phyloP scores from a whole-genome alignment of 1,284 basidiomycete genomes.

The Heterobasidion occidentale region DNA sequence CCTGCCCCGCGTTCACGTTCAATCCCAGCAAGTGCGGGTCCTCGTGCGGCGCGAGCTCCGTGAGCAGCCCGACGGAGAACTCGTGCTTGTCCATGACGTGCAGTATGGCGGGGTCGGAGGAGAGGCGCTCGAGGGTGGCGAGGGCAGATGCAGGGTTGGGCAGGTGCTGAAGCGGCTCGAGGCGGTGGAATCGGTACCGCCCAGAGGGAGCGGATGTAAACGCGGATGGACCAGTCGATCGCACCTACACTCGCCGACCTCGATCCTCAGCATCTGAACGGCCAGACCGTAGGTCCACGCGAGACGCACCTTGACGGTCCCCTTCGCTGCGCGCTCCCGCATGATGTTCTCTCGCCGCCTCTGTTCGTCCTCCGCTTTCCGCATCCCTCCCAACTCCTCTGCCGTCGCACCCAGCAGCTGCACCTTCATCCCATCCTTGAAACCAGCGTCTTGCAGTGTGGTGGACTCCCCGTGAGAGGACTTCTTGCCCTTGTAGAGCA shows the following conservation, averaged over 20 bases:
- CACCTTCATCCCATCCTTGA: constrained; percentile 55
- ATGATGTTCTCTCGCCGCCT: constrained; percentile 48
- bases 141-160: constrained; percentile 52
- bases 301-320: constrained; percentile 46
- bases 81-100: constrained; percentile 63
- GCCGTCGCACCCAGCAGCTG: constrained; percentile 61
- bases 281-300: background rate
- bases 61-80: constrained; percentile 58
- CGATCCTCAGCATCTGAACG: background rate
- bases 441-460: constrained; percentile 42
- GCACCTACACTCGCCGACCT: constrained; percentile 29
- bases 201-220: constrained; percentile 25
- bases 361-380: constrained; percentile 48
- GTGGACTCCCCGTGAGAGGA: constrained; percentile 20
- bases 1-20: constrained; percentile 56
- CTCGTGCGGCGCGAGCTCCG: constrained; percentile 71
- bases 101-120: constrained; percentile 60
- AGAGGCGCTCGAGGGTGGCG: constrained; percentile 43
- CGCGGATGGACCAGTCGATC: constrained; percentile 41
- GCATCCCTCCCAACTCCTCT: constrained; percentile 46
- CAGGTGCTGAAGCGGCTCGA: constrained; percentile 54
- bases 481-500: constrained; percentile 66
- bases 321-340: constrained; percentile 46
- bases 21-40: constrained; percentile 64
- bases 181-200: constrained; percentile 47